A percentile compares a stretch with the other conserved stretches of the same genome.
These are phyloP conservation scores for Lactarius deliciosus DNA, from an alignment of 768 basidiomycete species.

Conservation along the genomic window DNA sequence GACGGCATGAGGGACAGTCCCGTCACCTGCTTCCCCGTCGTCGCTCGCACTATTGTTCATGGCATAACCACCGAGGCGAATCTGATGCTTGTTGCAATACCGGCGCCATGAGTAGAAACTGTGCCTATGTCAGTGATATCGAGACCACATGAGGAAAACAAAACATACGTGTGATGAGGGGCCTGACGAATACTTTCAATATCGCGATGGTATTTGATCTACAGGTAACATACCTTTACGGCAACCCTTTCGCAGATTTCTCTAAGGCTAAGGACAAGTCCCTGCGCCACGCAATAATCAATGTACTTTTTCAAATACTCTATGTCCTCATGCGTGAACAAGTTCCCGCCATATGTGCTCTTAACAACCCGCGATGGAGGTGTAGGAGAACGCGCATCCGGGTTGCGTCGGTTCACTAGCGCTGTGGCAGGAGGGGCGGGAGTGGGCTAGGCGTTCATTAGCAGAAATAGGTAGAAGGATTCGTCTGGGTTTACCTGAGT, in stretches of 20 bases:
- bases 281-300: conserved; percentile 87
- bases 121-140: conserved; percentile 13
- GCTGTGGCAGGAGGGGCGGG: conserved; percentile 67
- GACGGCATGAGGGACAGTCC: conserved; percentile 32
- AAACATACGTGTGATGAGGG: conserved; percentile 80
- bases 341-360: conserved; percentile 86
- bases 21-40: conserved; percentile 45
- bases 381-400: conserved; percentile 76
- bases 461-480: conserved; percentile 4
- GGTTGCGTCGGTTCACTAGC: conserved; percentile 62
- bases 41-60: conserved; percentile 75
- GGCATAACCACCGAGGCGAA: conserved; percentile 79
- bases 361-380: conserved; percentile 82
- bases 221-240: conserved; percentile 55
- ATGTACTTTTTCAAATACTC: conserved; percentile 84
- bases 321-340: conserved; percentile 84
- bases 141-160: neutral
- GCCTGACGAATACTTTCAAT: conserved; percentile 47
- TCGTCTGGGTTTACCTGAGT: conserved; percentile 43
- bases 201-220: neutral
- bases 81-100: conserved; percentile 92
- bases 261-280: conserved; percentile 73
- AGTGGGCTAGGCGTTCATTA: conserved; percentile 42
- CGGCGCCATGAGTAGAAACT: conserved; percentile 91
- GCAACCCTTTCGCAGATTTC: conserved; percentile 89